These are phyloP conservation scores for Tulasnella sp. DNA, from an alignment of 768 basidiomycete species.

Conservation along the genomic window DNA sequence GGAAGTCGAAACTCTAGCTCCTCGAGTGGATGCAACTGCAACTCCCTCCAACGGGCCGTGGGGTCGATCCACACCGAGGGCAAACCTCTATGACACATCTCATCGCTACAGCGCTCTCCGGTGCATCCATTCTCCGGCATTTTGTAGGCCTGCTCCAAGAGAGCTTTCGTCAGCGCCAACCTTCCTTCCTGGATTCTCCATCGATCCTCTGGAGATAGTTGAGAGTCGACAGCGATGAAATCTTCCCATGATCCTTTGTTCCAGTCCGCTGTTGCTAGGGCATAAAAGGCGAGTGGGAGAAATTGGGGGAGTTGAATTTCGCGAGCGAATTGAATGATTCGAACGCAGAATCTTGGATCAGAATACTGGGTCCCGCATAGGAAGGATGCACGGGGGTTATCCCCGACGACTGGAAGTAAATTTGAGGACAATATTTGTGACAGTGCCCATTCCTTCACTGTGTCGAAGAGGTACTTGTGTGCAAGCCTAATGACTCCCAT, in stretches of 20 bases:
- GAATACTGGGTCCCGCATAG: neutral
- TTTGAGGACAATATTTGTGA: neutral
- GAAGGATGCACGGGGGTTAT: neutral
- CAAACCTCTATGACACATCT: neutral
- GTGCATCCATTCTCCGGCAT: neutral
- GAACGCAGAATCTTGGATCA: neutral
- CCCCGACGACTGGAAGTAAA: neutral
- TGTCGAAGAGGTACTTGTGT: neutral
- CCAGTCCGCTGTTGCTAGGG: neutral
- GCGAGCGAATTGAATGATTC: neutral
- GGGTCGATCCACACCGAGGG: no score
- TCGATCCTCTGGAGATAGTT: neutral
- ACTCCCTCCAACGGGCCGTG: no score
- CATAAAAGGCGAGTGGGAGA: neutral
- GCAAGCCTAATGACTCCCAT: neutral
- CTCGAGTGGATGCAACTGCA: no score
- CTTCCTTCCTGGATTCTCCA: neutral
- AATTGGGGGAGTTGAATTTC: neutral
- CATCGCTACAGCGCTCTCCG: neutral
- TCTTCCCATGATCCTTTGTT: neutral
- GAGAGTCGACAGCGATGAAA: neutral
- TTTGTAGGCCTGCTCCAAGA: neutral
- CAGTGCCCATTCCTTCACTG: neutral
- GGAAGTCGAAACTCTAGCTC: no score
- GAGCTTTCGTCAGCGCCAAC: neutral